These are phyloP conservation scores for Flaveria floridana DNA, from an alignment of 140 eudicot species.

Conservation along the genomic window DNA sequence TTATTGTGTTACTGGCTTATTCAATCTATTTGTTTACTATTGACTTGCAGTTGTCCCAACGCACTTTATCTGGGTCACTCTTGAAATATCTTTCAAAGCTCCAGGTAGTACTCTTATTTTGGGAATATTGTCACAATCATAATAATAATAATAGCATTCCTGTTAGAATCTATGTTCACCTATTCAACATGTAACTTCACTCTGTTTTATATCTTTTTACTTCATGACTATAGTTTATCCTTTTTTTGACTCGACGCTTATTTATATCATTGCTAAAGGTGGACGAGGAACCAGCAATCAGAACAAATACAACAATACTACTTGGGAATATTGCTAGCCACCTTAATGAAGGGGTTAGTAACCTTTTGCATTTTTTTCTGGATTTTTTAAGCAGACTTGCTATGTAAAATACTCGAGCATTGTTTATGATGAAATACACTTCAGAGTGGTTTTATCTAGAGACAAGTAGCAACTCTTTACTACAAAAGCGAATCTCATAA, in stretches of 20 bases:
- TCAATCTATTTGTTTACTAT: slow-evolving; percentile 17
- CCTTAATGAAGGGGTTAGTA: slow-evolving; percentile 98
- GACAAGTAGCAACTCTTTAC: slow-evolving; percentile 18
- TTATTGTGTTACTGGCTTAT: neutral
- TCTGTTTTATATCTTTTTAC: slow-evolving; percentile 4
- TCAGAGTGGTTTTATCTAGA: slow-evolving; percentile 18
- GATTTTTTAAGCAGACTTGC: slow-evolving; percentile 4
- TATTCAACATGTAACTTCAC: neutral
- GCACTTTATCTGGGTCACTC: slow-evolving; percentile 83
- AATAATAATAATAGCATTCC: slow-evolving; percentile 11
- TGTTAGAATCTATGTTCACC: slow-evolving; percentile 13
- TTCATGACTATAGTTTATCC: slow-evolving; percentile 15
- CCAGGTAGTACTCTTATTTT: slow-evolving; percentile 54
- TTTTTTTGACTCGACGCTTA: neutral
- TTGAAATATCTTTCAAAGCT: slow-evolving; percentile 93
- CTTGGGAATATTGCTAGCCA: slow-evolving; percentile 93
- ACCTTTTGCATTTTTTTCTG: slow-evolving; percentile 2
- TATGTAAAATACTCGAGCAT: slow-evolving; percentile 3
- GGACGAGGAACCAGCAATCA: slow-evolving; percentile 95
- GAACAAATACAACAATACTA: slow-evolving; percentile 95
- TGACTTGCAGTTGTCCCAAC: slow-evolving; percentile 81
- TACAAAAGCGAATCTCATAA: slow-evolving; percentile 1
- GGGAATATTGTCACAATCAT: neutral
- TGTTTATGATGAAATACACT: slow-evolving; percentile 15
- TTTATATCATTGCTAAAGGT: slow-evolving; percentile 47